phyloP scores from a whole-genome alignment of 352 stramenopile species.

The Phytopythium sindhum region DNA sequence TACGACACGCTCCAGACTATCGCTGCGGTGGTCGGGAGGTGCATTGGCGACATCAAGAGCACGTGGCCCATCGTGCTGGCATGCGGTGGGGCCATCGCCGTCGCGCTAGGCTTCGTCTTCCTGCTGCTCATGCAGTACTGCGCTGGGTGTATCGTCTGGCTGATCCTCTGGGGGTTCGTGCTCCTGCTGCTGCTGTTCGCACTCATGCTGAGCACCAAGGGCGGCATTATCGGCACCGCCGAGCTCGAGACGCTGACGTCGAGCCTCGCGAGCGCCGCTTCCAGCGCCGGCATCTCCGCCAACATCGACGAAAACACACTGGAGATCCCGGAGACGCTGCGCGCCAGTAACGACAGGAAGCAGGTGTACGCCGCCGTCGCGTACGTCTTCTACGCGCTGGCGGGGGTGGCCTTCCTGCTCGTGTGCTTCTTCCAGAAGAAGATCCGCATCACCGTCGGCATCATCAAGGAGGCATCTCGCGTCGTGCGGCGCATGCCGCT shows the following conservation, averaged over 20 bases:
- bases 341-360: constrained; percentile 52
- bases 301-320: constrained; percentile 31
- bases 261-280: constrained; percentile 31
- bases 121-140: constrained; percentile 71
- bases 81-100: constrained; percentile 37
- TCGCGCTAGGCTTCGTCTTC: constrained; percentile 65
- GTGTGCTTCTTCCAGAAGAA: constrained; percentile 85
- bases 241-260: constrained; percentile 42
- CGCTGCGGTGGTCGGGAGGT: constrained; percentile 42
- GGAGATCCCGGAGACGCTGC: constrained; percentile 47
- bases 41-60: constrained; percentile 68
- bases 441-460: constrained; percentile 66
- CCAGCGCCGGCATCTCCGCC: constrained; percentile 18
- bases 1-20: constrained; percentile 63
- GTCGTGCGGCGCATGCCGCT: constrained; percentile 58
- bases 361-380: constrained; percentile 56
- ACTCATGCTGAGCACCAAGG: constrained; percentile 72
- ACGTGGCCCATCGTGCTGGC: constrained; percentile 52
- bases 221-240: constrained; percentile 50
- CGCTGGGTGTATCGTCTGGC: constrained; percentile 71
- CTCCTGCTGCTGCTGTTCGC: constrained; percentile 65
- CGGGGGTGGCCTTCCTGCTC: constrained; percentile 62
- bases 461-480: constrained; percentile 75
- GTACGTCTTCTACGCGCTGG: constrained; percentile 60
- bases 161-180: constrained; percentile 65